phyloP scores from a whole-genome alignment of 495 filamentous ascomycete genomes.

The Halenospora varia region DNA sequence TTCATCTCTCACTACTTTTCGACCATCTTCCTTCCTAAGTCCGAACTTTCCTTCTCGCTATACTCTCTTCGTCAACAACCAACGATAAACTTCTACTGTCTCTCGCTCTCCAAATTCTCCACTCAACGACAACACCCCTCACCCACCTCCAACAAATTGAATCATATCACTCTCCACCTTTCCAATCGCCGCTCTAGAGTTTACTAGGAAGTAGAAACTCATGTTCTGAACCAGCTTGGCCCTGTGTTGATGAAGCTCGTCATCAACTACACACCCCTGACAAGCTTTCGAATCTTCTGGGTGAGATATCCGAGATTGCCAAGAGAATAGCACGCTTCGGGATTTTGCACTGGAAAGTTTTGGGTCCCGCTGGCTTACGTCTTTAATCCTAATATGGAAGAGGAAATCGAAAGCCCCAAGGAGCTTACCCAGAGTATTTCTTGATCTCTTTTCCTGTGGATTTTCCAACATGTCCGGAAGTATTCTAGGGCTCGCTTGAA shows the following conservation, averaged over 20 bases:
- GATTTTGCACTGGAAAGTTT: slow-evolving; percentile 82
- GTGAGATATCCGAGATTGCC: slow-evolving; percentile 53
- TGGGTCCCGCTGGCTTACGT: slow-evolving; percentile 69
- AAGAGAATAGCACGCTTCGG: too few relatives aligned
- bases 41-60: slow-evolving; percentile 16
- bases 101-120: slow-evolving; percentile 48
- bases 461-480: too few relatives aligned
- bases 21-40: slow-evolving; percentile 21
- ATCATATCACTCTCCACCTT: slow-evolving; percentile 28
- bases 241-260: slow-evolving; percentile 39
- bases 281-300: slow-evolving; percentile 44
- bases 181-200: slow-evolving; percentile 16
- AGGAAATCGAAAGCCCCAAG: slow-evolving; percentile 13
- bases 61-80: slow-evolving; percentile 15
- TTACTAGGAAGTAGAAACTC: slow-evolving; percentile 20
- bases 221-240: slow-evolving; percentile 16
- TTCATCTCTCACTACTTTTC: slow-evolving; percentile 18
- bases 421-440: slow-evolving; percentile 9
- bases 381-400: slow-evolving; percentile 19
- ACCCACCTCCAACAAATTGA: slow-evolving; percentile 41
- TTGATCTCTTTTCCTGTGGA: too few relatives aligned
- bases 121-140: slow-evolving; percentile 42
- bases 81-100: slow-evolving; percentile 25
- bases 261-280: slow-evolving; percentile 44
- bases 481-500: too few relatives aligned